Percentiles rank a stretch among this genome's conserved stretches.
Evolutionary conservation across 306 rosid species (phyloP).

Genomic region (Ceratonia siliqua): DNA sequence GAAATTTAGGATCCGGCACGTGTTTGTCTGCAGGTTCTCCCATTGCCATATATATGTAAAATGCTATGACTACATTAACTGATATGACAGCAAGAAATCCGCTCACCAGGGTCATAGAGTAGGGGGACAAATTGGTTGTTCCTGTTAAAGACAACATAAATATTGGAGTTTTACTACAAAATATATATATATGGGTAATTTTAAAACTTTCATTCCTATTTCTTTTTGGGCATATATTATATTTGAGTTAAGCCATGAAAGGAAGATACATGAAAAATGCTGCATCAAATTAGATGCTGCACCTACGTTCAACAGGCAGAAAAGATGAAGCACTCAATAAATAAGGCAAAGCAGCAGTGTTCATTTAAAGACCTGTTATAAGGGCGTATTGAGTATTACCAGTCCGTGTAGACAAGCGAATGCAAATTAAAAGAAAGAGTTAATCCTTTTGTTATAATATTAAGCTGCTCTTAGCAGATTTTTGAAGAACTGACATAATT

Average conservation of each 20-base stretch:
- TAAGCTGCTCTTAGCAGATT: background rate
- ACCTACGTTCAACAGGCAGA: background rate
- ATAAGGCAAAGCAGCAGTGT: constrained; percentile 1
- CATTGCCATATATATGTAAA: constrained; percentile 86
- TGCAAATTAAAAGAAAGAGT: background rate
- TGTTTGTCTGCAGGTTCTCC: constrained; percentile 77
- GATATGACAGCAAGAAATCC: constrained; percentile 93
- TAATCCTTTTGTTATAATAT: constrained; percentile 1
- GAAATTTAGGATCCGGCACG: constrained; percentile 77
- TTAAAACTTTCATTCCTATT: constrained; percentile 10
- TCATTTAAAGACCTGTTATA: background rate
- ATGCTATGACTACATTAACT: constrained; percentile 75
- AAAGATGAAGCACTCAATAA: background rate
- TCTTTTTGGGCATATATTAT: background rate
- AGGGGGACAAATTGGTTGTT: constrained; percentile 57
- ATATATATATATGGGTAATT: no score
- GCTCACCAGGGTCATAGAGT: constrained; percentile 74
- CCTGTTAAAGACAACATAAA: constrained; percentile 49
- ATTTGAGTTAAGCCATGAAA: background rate
- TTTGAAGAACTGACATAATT: constrained; percentile 11
- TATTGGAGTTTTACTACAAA: background rate
- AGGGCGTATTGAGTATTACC: background rate
- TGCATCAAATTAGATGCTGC: background rate
- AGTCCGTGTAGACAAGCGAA: constrained; percentile 9
- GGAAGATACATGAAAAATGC: background rate